Percentiles rank a stretch among this genome's conserved stretches.
These are phyloP conservation scores for Citrus maxima DNA, from an alignment of 345 rosid genomes.

Conservation along the genomic window DNA sequence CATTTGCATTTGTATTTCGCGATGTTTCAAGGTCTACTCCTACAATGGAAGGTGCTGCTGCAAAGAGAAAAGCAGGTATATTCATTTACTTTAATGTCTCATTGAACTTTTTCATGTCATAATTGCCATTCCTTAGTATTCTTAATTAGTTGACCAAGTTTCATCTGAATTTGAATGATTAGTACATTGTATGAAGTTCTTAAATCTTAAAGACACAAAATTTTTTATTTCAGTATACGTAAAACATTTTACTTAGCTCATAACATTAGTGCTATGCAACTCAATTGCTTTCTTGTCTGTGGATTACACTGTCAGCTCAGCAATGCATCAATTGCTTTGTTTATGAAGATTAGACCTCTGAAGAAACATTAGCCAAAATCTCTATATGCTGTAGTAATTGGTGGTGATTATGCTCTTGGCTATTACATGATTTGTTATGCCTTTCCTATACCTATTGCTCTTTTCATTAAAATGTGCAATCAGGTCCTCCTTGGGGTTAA, in stretches of 20 bases:
- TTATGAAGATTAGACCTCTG: neutral
- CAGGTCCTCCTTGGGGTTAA: neutral
- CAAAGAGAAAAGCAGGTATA: conserved; percentile 80
- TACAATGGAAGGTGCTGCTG: conserved; percentile 26
- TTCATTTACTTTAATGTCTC: neutral
- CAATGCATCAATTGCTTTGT: neutral
- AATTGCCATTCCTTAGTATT: neutral
- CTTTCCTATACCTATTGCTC: neutral
- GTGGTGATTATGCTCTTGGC: neutral
- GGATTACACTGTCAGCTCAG: neutral
- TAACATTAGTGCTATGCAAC: neutral
- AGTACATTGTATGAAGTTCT: neutral
- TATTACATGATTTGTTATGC: neutral
- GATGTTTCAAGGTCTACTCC: conserved; percentile 44
- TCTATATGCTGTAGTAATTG: neutral
- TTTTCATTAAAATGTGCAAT: neutral
- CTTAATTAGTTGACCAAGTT: neutral
- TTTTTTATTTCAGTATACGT: neutral
- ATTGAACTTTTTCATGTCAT: neutral
- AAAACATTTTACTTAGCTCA: neutral
- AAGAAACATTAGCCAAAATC: neutral
- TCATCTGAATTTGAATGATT: neutral
- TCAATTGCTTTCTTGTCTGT: neutral
- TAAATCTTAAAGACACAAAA: neutral
- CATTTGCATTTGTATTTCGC: conserved; percentile 86